phyloP scores from a whole-genome alignment of 2,329 filamentous ascomycete species.

The Fusarium haematococcum region DNA sequence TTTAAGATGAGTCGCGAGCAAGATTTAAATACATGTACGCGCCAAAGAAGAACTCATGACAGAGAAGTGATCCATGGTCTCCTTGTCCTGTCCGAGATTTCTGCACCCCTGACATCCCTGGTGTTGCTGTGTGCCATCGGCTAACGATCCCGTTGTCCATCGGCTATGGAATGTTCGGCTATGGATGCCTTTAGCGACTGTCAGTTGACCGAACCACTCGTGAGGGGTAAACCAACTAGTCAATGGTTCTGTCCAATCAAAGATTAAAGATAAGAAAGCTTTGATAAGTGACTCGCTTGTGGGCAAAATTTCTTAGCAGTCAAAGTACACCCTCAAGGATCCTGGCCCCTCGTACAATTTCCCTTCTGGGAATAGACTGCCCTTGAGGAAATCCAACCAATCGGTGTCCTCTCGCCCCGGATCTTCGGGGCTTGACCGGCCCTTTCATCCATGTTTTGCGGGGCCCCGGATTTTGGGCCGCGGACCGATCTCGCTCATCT shows the following conservation, averaged over 20 bases:
- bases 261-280: rapidly evolving
- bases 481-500: neutral
- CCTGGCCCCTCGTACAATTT: neutral
- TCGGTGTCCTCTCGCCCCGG: neutral
- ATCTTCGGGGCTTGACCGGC: neutral
- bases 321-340: neutral
- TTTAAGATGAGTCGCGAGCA: neutral
- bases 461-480: neutral
- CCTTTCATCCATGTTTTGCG: neutral
- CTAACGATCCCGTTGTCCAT: neutral
- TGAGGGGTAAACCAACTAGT: neutral
- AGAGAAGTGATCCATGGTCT: neutral
- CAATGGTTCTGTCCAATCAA: neutral
- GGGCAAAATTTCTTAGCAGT: neutral
- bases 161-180: neutral
- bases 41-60: neutral
- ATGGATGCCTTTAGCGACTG: neutral
- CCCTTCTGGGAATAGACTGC: neutral
- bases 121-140: neutral
- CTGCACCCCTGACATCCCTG: neutral
- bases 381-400: neutral
- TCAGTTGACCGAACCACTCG: neutral
- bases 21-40: neutral
- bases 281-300: neutral
- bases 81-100: neutral